Evolutionary conservation across 768 basidiomycete species (phyloP).

Genomic region (Lactarius sp.): DNA sequence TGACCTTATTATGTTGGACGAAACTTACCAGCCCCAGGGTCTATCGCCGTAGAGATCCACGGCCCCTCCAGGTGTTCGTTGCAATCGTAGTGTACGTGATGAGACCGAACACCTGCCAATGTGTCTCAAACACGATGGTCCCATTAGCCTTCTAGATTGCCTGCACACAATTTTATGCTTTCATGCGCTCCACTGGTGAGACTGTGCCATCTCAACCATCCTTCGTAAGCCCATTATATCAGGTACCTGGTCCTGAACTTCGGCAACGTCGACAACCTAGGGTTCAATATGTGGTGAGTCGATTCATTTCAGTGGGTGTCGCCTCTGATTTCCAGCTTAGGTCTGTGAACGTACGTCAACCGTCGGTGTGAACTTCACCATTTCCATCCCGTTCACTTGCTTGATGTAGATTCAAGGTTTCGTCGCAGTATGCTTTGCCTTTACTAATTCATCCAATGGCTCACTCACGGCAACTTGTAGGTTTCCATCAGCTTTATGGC

Average conservation of each 20-base stretch:
- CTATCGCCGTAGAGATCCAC: neutral
- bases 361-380: slow-evolving; percentile 25
- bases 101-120: no score
- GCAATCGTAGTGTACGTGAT: slow-evolving; percentile 1
- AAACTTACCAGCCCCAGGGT: neutral
- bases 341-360: slow-evolving; percentile 26
- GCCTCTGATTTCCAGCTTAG: slow-evolving; percentile 4
- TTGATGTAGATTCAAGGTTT: neutral
- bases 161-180: slow-evolving; percentile 41
- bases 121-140: neutral
- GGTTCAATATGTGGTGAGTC: slow-evolving; percentile 40
- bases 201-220: neutral
- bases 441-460: neutral
- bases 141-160: slow-evolving; percentile 39
- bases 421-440: neutral
- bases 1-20: neutral
- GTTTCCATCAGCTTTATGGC: neutral
- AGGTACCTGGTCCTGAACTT: slow-evolving; percentile 49
- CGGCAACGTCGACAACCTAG: slow-evolving; percentile 35
- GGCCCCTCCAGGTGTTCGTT: neutral
- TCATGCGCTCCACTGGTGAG: slow-evolving; percentile 44
- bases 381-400: neutral
- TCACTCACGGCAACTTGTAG: neutral
- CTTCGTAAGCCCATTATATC: neutral
- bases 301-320: neutral